Evolutionary conservation across 768 basidiomycete genomes (phyloP).

Genomic region (Auriculariales sp.): DNA sequence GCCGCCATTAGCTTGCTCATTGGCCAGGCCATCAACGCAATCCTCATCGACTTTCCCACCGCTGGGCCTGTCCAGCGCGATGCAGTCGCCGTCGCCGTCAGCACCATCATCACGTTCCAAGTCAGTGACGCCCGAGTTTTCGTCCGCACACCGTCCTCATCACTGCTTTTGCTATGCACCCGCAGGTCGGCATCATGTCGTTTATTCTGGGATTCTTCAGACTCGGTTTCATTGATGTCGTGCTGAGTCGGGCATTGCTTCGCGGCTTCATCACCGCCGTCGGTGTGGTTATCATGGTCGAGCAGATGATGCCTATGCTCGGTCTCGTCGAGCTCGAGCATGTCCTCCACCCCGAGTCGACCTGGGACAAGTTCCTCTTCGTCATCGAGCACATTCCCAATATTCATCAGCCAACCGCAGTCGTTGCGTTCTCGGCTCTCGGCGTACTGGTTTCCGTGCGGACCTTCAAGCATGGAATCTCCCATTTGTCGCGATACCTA

Average conservation of each 20-base stretch:
- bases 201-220: constrained; percentile 78
- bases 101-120: constrained; percentile 77
- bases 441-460: constrained; percentile 48
- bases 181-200: constrained; percentile 69
- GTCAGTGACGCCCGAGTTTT: constrained; percentile 24
- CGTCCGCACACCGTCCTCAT: neutral
- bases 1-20: constrained; percentile 77
- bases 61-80: constrained; percentile 29
- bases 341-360: constrained; percentile 42
- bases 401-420: constrained; percentile 49
- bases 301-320: constrained; percentile 83
- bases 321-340: constrained; percentile 50
- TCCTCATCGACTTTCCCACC: constrained; percentile 32
- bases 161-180: neutral
- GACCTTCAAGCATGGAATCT: constrained; percentile 30
- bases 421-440: constrained; percentile 63
- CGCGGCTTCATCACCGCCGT: constrained; percentile 81
- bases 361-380: constrained; percentile 68
- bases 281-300: constrained; percentile 12
- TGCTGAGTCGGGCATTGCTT: constrained; percentile 75
- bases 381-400: constrained; percentile 45
- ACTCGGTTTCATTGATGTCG: constrained; percentile 86
- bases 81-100: constrained; percentile 46
- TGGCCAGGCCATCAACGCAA: constrained; percentile 70
- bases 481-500: constrained; percentile 39